These are phyloP conservation scores for Aspergillus fumigatiaffinis DNA, from an alignment of 2,329 filamentous ascomycete genomes.

Conservation along the genomic window DNA sequence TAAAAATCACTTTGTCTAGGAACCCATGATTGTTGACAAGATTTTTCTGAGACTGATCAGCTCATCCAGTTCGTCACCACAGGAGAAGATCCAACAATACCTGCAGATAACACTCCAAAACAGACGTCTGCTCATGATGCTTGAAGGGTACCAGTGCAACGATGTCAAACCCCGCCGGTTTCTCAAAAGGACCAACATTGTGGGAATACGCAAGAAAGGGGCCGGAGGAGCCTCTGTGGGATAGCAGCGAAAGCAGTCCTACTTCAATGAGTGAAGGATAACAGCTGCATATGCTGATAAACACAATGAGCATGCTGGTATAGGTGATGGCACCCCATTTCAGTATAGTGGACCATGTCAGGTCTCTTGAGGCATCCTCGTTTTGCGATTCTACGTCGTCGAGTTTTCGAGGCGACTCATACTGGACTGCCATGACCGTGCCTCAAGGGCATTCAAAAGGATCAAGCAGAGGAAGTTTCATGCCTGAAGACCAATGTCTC, in stretches of 20 bases:
- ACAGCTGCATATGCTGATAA: conserved; percentile 16
- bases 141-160: conserved; percentile 40
- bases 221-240: conserved; percentile 15
- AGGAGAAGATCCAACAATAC: conserved; percentile 9
- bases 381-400: conserved; percentile 21
- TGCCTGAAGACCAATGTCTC: not conserved
- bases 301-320: conserved; percentile 15
- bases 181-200: conserved; percentile 23
- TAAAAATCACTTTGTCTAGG: conserved; percentile 42
- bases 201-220: conserved; percentile 31
- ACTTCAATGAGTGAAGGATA: conserved; percentile 18
- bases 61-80: not conserved
- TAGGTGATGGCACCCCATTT: conserved; percentile 23
- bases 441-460: not conserved
- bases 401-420: conserved; percentile 17
- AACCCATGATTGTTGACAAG: conserved; percentile 38
- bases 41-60: conserved; percentile 31
- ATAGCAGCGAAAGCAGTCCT: conserved; percentile 16
- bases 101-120: conserved; percentile 42
- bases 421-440: conserved; percentile 4
- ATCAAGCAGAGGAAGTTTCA: not conserved
- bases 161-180: conserved; percentile 34
- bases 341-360: conserved; percentile 17
- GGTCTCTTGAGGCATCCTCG: conserved; percentile 10
- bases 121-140: conserved; percentile 29